phyloP scores from a whole-genome alignment of 1,284 basidiomycete genomes.

The Xerocomus nothofagi region DNA sequence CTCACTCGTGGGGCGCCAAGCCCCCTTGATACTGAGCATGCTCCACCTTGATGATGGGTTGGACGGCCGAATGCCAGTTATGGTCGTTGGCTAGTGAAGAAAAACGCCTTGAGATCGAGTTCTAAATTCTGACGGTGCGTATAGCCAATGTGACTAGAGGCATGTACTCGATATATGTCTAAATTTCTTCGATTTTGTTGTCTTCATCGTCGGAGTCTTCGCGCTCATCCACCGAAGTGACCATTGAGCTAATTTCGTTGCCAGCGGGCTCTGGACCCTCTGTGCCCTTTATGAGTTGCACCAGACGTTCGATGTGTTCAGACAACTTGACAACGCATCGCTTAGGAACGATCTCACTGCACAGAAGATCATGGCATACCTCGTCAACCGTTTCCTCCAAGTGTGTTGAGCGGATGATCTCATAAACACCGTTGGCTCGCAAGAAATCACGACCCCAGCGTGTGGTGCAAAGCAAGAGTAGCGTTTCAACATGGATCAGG shows the following conservation, averaged over 20 bases:
- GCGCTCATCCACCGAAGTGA: constrained; percentile 28
- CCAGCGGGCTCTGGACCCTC: constrained; percentile 54
- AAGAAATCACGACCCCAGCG: constrained; percentile 84
- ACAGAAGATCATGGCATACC: constrained; percentile 42
- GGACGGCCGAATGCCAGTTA: background rate
- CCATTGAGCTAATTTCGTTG: constrained; percentile 25
- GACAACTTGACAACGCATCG: constrained; percentile 44
- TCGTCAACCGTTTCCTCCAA: constrained; percentile 79
- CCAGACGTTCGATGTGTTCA: constrained; percentile 71
- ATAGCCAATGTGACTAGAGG: constrained; percentile 11
- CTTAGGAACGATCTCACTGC: constrained; percentile 9
- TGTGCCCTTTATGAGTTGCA: constrained; percentile 71
- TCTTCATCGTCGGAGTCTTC: constrained; percentile 50
- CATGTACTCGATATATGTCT: constrained; percentile 22
- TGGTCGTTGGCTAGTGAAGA: background rate
- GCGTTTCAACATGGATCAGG: constrained; percentile 84
- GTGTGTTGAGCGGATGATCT: constrained; percentile 82
- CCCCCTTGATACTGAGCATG: constrained; percentile 4
- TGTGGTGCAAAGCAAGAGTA: constrained; percentile 88
- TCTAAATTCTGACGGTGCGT: constrained; percentile 1
- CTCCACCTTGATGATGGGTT: background rate
- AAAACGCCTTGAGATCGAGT: background rate
- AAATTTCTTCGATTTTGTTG: constrained; percentile 55
- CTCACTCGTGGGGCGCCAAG: constrained; percentile 22
- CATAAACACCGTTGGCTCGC: constrained; percentile 83